phyloP scores from a whole-genome alignment of 2,329 filamentous ascomycete species.

The Fusarium coicis region DNA sequence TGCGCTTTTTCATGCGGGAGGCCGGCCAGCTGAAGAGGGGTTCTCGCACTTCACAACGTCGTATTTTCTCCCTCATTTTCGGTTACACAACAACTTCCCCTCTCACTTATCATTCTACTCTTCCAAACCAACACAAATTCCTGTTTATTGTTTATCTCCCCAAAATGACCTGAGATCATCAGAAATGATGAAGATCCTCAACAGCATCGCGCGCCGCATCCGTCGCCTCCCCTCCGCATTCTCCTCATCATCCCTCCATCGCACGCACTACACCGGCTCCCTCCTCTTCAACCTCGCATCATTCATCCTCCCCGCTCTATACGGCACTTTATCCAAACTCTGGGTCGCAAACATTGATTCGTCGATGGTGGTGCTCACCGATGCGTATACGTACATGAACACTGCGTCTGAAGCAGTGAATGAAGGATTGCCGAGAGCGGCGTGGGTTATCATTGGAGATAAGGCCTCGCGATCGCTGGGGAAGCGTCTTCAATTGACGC shows the following conservation, averaged over 20 bases:
- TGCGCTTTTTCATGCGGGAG: conserved; percentile 8
- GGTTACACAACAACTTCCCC: background rate
- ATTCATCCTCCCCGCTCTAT: conserved; percentile 74
- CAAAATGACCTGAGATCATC: accelerated
- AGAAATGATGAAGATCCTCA: conserved; percentile 5
- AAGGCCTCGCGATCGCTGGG: conserved; percentile 61
- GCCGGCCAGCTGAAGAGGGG: conserved; percentile 16
- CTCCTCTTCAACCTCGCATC: conserved; percentile 71
- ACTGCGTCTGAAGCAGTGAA: conserved; percentile 76
- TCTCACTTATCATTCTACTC: accelerated
- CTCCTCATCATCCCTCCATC: conserved; percentile 17
- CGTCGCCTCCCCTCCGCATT: background rate
- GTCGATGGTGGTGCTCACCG: conserved; percentile 53
- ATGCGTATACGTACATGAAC: conserved; percentile 74
- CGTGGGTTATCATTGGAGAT: conserved; percentile 77
- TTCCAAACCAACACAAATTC: accelerated
- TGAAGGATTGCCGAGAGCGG: conserved; percentile 75
- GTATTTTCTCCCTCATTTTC: background rate
- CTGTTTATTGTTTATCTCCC: accelerated
- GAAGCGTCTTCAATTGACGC: conserved; percentile 66
- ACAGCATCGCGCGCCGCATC: background rate
- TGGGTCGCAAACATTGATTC: conserved; percentile 77
- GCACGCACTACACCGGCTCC: conserved; percentile 61
- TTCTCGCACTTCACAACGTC: background rate
- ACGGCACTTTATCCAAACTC: conserved; percentile 73